Evolutionary conservation across 2,329 filamentous ascomycete genomes (phyloP).

Genomic region (Emergomyces pasteurianus): DNA sequence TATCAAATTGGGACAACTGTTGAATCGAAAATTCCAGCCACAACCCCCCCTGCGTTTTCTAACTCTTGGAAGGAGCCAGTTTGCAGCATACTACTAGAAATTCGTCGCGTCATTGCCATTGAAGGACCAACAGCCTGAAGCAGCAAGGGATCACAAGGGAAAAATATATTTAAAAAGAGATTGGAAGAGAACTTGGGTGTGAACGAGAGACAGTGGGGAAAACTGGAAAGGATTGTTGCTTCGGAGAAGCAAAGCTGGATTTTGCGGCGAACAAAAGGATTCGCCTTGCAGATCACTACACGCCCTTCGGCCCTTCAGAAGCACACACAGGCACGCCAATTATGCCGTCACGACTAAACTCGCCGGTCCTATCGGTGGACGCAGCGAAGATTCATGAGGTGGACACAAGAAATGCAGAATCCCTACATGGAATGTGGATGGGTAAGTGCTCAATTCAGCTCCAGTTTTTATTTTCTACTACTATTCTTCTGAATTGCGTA

Average conservation of each 20-base stretch:
- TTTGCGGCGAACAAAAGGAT: neutral
- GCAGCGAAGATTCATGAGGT: constrained; percentile 87
- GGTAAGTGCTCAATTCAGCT: constrained; percentile 48
- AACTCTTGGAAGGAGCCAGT: neutral
- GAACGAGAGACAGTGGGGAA: neutral
- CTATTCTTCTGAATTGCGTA: neutral
- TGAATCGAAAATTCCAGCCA: neutral
- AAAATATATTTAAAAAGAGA: neutral
- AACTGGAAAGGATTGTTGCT: neutral
- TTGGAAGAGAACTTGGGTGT: neutral
- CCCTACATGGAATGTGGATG: constrained; percentile 94
- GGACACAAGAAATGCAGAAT: constrained; percentile 83
- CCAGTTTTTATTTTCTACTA: neutral
- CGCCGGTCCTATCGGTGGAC: constrained; percentile 83
- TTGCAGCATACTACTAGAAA: too few relatives aligned
- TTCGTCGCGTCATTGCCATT: neutral
- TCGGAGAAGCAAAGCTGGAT: neutral
- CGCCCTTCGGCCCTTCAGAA: neutral
- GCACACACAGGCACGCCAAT: constrained; percentile 7
- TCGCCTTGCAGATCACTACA: neutral
- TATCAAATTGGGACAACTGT: neutral
- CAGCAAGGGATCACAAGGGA: neutral
- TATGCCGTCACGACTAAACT: constrained; percentile 77
- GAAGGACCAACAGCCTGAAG: neutral
- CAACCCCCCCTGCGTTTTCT: too few relatives aligned